phyloP scores from a whole-genome alignment of 2,329 filamentous ascomycete genomes.

The Aspergillus novofumigatus region DNA sequence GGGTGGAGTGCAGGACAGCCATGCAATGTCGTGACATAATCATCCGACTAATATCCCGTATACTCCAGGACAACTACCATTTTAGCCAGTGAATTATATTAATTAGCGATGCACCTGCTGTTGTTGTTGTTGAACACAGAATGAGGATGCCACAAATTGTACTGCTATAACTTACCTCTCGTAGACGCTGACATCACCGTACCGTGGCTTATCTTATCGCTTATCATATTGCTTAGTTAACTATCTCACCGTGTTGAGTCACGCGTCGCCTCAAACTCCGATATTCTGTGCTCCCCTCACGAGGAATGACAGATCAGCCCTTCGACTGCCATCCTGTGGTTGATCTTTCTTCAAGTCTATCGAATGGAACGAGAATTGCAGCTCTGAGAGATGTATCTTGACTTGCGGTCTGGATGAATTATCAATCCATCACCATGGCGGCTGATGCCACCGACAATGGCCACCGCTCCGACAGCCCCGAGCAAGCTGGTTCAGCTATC shows the following conservation, averaged over 20 bases:
- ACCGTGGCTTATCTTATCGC: not conserved
- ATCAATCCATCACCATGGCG: constrained; percentile 33
- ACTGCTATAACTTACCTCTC: no score
- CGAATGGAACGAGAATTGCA: not conserved
- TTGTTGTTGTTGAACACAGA: not conserved
- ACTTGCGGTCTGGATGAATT: constrained; percentile 28
- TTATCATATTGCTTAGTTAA: constrained; percentile 1
- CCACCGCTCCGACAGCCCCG: constrained; percentile 1
- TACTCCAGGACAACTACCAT: not conserved
- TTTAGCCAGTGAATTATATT: not conserved
- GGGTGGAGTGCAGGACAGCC: constrained; percentile 36
- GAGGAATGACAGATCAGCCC: not conserved
- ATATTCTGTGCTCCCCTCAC: not conserved
- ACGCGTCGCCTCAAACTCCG: not conserved
- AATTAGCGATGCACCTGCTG: not conserved
- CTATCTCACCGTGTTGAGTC: not conserved
- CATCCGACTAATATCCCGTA: not conserved
- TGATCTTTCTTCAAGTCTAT: not conserved
- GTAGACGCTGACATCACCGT: not conserved
- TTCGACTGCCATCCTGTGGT: not conserved
- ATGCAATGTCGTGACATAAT: constrained; percentile 16
- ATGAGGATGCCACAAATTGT: not conserved
- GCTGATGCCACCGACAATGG: constrained; percentile 19
- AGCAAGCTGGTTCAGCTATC: constrained; percentile 4
- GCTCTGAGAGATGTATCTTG: not conserved